Percentiles rank a stretch among this genome's conserved stretches.
Evolutionary conservation across 306 rosid species (phyloP).

Genomic region (Psophocarpus tetragonolobus): DNA sequence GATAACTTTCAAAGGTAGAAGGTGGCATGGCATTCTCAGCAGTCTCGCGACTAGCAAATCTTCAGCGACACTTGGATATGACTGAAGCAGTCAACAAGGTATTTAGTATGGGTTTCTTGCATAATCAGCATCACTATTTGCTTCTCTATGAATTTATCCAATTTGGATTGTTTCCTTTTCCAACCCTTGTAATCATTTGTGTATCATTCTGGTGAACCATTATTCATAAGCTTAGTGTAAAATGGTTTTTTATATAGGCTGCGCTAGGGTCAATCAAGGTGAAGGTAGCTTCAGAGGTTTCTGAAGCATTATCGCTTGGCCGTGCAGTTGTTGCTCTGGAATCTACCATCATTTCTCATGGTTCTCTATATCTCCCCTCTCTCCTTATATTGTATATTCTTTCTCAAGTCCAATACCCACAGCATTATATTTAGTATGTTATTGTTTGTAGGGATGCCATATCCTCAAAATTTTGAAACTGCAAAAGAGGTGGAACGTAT

Average conservation of each 20-base stretch:
- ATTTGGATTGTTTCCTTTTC: neutral
- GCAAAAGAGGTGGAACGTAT: conserved; percentile 80
- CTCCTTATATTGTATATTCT: neutral
- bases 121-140: neutral
- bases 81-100: conserved; percentile 36
- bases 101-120: neutral
- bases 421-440: conserved; percentile 8
- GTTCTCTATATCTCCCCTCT: conserved; percentile 36
- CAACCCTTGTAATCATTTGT: conserved; percentile 5
- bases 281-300: conserved; percentile 69
- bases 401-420: neutral
- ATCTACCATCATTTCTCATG: conserved; percentile 92
- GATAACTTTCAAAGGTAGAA: too few species aligned
- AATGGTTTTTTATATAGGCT: conserved; percentile 26
- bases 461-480: conserved; percentile 85
- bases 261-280: conserved; percentile 39
- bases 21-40: conserved; percentile 53
- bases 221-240: neutral
- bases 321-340: conserved; percentile 86
- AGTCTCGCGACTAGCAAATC: conserved; percentile 54
- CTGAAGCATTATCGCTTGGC: conserved; percentile 72
- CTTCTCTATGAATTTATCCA: neutral
- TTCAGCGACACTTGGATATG: conserved; percentile 55
- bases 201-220: neutral
- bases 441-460: conserved; percentile 83